Conservation (phyloP, 805 yeast species). For the Metschnikowia gelsemii region DNA sequence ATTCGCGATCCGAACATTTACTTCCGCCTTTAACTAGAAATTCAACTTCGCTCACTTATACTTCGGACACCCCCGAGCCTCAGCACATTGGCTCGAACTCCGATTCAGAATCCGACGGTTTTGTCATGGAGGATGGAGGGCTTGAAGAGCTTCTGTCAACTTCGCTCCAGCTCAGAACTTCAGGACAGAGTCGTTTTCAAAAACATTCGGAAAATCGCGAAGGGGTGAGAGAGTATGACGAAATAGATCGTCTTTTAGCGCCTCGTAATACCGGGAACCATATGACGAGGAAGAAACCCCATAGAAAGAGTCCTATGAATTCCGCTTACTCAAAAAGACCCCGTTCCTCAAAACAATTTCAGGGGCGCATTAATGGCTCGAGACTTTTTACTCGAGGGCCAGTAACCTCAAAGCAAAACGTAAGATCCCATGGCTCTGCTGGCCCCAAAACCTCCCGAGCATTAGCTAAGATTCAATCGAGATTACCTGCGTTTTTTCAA, state of each 20-base stretch:
- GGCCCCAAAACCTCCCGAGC: neutral
- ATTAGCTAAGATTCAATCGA: slow-evolving; percentile 4
- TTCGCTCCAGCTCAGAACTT: neutral
- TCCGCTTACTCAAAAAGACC: neutral
- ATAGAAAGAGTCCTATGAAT: neutral
- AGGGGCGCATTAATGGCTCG: neutral
- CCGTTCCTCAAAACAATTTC: neutral
- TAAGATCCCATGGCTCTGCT: neutral
- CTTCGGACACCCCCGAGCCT: slow-evolving; percentile 11
- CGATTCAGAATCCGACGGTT: slow-evolving; percentile 9
- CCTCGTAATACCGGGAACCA: no score
- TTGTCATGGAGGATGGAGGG: neutral
- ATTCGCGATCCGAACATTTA: neutral
- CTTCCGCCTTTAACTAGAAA: slow-evolving; percentile 6
- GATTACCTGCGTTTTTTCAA: slow-evolving; percentile 6
- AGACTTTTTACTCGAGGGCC: slow-evolving; percentile 2
- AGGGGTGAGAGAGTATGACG: slow-evolving; percentile 12
- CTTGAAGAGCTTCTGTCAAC: slow-evolving; percentile 4
- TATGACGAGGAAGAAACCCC: neutral
- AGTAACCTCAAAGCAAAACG: slow-evolving; percentile 2
- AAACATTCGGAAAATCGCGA: neutral
- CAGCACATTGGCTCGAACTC: slow-evolving; percentile 11
- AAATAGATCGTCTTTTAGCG: slow-evolving; percentile 14
- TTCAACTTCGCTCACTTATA: slow-evolving; percentile 8
- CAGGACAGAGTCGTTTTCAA: neutral